Conservation (phyloP, 1,139 yeast species). For the Wickerhamiella pararugosa region DNA sequence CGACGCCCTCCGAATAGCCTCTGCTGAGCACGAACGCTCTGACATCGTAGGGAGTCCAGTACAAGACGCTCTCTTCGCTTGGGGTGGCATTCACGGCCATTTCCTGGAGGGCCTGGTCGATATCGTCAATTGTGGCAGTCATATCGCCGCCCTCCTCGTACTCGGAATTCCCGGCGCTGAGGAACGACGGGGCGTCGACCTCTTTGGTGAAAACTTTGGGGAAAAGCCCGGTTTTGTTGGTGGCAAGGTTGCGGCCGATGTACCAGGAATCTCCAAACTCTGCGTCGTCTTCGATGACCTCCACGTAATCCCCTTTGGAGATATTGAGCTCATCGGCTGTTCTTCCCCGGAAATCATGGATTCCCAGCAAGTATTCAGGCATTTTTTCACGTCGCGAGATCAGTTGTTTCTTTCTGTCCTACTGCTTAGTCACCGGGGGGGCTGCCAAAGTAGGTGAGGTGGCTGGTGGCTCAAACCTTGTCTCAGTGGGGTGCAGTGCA, state of each 20-base stretch:
- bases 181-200: constrained; percentile 10
- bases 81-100: constrained; percentile 24
- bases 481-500: too few species aligned
- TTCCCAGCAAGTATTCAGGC: constrained; percentile 32
- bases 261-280: constrained; percentile 99
- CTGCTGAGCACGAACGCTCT: constrained; percentile 54
- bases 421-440: too few species aligned
- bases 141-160: constrained; percentile 2
- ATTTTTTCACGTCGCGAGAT: constrained; percentile 8
- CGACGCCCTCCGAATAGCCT: constrained; percentile 60
- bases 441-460: too few species aligned
- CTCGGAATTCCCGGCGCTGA: constrained; percentile 1
- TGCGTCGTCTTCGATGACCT: constrained; percentile 80
- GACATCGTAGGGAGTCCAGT: constrained; percentile 86
- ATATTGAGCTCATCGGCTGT: constrained; percentile 79
- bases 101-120: constrained; percentile 73
- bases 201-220: constrained; percentile 55
- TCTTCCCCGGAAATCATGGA: constrained; percentile 75
- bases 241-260: constrained; percentile 52
- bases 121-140: constrained; percentile 52
- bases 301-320: constrained; percentile 70
- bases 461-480: too few species aligned
- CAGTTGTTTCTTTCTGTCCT: too few species aligned
- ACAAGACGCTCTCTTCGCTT: constrained; percentile 15
- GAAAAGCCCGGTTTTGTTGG: constrained; percentile 67